Evolutionary conservation across 768 basidiomycete species (phyloP).

Genomic region (Lactifluus volemus): DNA sequence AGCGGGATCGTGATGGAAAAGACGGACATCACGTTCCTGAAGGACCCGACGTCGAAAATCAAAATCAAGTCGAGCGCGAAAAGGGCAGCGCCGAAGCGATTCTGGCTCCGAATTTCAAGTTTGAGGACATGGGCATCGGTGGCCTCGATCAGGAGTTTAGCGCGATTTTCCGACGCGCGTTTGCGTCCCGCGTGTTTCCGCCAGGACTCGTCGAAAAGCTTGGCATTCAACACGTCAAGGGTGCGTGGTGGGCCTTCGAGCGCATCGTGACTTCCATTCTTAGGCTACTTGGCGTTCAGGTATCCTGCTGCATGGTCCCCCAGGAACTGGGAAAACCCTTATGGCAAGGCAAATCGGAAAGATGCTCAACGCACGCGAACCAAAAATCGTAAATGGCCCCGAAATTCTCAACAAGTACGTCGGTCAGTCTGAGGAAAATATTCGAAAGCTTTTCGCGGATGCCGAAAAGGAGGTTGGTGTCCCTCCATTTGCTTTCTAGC

Average conservation of each 20-base stretch:
- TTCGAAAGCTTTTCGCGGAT: constrained; percentile 95
- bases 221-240: constrained; percentile 97
- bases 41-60: constrained; percentile 71
- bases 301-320: constrained; percentile 91
- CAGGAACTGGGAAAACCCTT: constrained; percentile 96
- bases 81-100: constrained; percentile 94
- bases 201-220: constrained; percentile 94
- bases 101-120: constrained; percentile 96
- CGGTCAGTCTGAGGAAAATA: constrained; percentile 95
- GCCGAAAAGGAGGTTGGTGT: constrained; percentile 86
- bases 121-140: constrained; percentile 99
- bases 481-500: neutral
- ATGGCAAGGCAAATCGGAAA: constrained; percentile 98
- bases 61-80: constrained; percentile 89
- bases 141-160: constrained; percentile 93
- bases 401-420: constrained; percentile 97
- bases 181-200: constrained; percentile 97
- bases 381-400: constrained; percentile 97
- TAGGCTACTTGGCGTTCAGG: constrained; percentile 34
- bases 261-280: neutral
- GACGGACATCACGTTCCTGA: constrained; percentile 87
- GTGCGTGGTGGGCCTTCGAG: constrained; percentile 32
- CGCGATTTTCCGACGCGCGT: constrained; percentile 96
- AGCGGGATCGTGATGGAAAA: constrained; percentile 82
- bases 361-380: constrained; percentile 96